A percentile compares a stretch with the other conserved stretches of the same genome.
Evolutionary conservation across 2,329 filamentous ascomycete genomes (phyloP).

Genomic region (Herpotrichia juniperi): DNA sequence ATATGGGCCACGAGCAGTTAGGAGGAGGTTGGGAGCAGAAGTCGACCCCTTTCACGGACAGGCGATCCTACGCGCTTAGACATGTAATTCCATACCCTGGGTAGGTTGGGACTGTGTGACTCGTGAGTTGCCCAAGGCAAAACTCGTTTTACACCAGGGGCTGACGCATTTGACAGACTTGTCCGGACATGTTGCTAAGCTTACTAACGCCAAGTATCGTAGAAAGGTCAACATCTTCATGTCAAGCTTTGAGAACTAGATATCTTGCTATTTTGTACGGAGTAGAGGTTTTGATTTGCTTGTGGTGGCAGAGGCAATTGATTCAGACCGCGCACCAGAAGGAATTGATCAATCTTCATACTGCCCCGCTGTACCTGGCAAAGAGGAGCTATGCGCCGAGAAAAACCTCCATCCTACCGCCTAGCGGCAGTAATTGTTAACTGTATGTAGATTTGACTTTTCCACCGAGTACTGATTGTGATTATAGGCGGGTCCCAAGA

Average conservation of each 20-base stretch:
- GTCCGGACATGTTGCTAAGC: background rate
- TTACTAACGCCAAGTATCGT: slow-evolving; percentile 8
- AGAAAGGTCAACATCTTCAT: background rate
- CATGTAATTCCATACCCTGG: slow-evolving; percentile 1
- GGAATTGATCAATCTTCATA: too few species aligned
- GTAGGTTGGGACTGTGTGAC: slow-evolving; percentile 9
- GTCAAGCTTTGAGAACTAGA: background rate
- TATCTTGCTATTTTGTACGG: too few species aligned
- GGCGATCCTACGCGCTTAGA: slow-evolving; percentile 12
- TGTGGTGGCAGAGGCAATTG: too few species aligned
- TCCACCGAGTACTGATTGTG: background rate
- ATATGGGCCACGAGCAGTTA: background rate
- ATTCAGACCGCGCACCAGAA: too few species aligned
- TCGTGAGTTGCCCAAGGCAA: slow-evolving; percentile 3
- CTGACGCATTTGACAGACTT: slow-evolving; percentile 13
- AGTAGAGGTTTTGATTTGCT: too few species aligned
- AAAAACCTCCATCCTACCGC: too few species aligned
- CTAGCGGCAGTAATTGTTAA: too few species aligned
- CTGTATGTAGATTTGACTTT: background rate
- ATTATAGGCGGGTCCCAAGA: background rate
- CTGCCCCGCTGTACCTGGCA: too few species aligned
- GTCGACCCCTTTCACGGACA: slow-evolving; percentile 11
- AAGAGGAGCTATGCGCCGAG: too few species aligned
- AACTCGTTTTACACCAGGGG: slow-evolving; percentile 15
- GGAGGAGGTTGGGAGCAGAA: background rate